A percentile compares a stretch with the other conserved stretches of the same genome.
Evolutionary conservation across 306 rosid genomes (phyloP).

Genomic region (Boehmeria nivea): DNA sequence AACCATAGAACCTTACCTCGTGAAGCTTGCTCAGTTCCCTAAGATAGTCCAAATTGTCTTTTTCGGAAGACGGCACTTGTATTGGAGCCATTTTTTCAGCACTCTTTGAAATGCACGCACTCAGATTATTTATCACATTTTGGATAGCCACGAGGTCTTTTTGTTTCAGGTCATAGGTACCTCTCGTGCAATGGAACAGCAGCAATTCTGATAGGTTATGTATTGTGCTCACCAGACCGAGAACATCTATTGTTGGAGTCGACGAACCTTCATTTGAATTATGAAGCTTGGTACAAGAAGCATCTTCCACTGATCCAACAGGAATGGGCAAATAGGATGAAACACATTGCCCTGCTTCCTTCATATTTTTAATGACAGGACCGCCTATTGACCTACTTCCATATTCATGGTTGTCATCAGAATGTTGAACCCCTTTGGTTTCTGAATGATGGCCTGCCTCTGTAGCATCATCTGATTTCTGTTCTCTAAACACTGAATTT

Average conservation of each 20-base stretch:
- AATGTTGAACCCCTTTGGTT: constrained; percentile 29
- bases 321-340: constrained; percentile 15
- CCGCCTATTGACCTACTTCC: constrained; percentile 29
- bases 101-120: constrained; percentile 42
- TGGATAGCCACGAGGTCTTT: constrained; percentile 39
- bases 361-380: too few relatives aligned
- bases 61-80: constrained; percentile 31
- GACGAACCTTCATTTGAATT: constrained; percentile 32
- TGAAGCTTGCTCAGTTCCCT: constrained; percentile 28
- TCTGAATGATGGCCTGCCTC: too few relatives aligned
- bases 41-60: constrained; percentile 29
- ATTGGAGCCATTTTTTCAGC: constrained; percentile 22
- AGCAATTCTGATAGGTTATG: constrained; percentile 60
- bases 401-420: constrained; percentile 24
- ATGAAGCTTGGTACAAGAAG: constrained; percentile 23
- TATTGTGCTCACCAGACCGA: constrained; percentile 47
- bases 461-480: too few relatives aligned
- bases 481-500: constrained; percentile 34
- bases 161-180: constrained; percentile 38
- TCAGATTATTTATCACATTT: constrained; percentile 51
- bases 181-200: constrained; percentile 43
- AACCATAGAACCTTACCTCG: constrained; percentile 37
- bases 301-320: constrained; percentile 28
- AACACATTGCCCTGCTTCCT: constrained; percentile 14
- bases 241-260: constrained; percentile 44